phyloP scores from a whole-genome alignment of 2,329 filamentous ascomycete genomes.

The Paecilomyces variotii region DNA sequence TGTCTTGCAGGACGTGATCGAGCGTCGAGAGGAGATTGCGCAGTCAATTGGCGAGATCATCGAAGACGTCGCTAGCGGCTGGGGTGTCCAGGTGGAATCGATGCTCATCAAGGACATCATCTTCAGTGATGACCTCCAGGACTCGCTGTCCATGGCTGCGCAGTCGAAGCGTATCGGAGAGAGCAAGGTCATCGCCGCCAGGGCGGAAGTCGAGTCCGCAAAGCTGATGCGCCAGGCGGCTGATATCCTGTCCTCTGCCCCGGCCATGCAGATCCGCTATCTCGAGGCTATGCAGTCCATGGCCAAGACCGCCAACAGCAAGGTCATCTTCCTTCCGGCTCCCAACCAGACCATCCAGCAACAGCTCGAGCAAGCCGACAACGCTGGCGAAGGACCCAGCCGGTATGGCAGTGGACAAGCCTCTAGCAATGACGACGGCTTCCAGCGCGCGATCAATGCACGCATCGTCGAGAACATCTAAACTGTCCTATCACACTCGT shows the following conservation, averaged over 20 bases:
- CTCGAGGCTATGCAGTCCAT: constrained; percentile 98
- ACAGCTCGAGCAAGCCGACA: constrained; percentile 43
- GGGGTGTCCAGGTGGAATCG: constrained; percentile 93
- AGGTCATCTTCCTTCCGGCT: constrained; percentile 75
- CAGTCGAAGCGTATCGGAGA: constrained; percentile 98
- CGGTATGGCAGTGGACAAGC: constrained; percentile 37
- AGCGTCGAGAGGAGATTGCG: constrained; percentile 94
- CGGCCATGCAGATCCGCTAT: constrained; percentile 97
- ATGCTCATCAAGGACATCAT: constrained; percentile 99
- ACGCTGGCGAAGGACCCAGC: constrained; percentile 49
- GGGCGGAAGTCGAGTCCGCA: constrained; percentile 91
- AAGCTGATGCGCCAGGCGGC: constrained; percentile 81
- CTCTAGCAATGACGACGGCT: constrained; percentile 45
- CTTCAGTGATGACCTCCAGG: constrained; percentile 91
- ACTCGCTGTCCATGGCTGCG: constrained; percentile 94
- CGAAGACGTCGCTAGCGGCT: constrained; percentile 84
- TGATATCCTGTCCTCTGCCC: constrained; percentile 83
- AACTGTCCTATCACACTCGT: constrained; percentile 12
- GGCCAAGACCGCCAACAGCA: constrained; percentile 85
- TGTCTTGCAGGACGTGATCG: constrained; percentile 94
- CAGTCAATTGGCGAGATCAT: constrained; percentile 95
- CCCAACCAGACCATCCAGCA: constrained; percentile 51
- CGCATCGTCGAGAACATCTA: constrained; percentile 81
- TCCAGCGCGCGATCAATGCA: constrained; percentile 75
- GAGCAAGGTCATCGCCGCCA: constrained; percentile 94